These are phyloP conservation scores for Phaeosphaeria sp. DNA, from an alignment of 2,329 filamentous ascomycete genomes.

Conservation along the genomic window DNA sequence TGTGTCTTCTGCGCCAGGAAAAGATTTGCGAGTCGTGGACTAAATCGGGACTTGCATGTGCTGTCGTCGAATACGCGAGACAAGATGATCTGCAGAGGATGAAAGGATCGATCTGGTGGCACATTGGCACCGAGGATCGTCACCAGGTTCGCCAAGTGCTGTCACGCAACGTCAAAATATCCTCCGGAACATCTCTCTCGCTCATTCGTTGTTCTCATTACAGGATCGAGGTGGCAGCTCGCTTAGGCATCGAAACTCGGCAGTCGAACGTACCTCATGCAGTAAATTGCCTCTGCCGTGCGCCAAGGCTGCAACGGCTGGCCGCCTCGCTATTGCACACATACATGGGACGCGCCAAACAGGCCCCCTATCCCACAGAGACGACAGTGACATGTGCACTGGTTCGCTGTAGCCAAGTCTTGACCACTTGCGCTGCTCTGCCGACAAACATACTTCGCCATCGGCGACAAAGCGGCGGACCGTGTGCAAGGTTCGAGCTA, in stretches of 20 bases:
- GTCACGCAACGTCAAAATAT: background rate
- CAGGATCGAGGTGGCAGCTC: background rate
- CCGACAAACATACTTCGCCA: background rate
- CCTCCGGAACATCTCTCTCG: background rate
- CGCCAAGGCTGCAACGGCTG: background rate
- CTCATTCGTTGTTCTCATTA: background rate
- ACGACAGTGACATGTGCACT: background rate
- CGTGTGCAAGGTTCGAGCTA: background rate
- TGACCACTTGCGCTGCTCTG: background rate
- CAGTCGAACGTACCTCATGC: background rate
- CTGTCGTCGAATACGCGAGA: background rate
- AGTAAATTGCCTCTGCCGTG: background rate
- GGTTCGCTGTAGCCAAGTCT: background rate
- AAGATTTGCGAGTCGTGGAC: background rate
- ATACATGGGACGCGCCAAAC: background rate
- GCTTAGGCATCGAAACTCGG: background rate
- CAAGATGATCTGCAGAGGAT: background rate
- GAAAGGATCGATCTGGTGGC: background rate
- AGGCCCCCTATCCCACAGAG: background rate
- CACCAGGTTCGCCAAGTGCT: background rate
- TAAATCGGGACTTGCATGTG: background rate
- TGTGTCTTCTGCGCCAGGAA: background rate
- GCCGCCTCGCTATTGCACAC: too few relatives aligned
- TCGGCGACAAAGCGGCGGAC: background rate
- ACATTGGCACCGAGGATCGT: background rate